Evolutionary conservation across 495 filamentous ascomycete genomes (phyloP).

Genomic region (Penicillium antarcticum): DNA sequence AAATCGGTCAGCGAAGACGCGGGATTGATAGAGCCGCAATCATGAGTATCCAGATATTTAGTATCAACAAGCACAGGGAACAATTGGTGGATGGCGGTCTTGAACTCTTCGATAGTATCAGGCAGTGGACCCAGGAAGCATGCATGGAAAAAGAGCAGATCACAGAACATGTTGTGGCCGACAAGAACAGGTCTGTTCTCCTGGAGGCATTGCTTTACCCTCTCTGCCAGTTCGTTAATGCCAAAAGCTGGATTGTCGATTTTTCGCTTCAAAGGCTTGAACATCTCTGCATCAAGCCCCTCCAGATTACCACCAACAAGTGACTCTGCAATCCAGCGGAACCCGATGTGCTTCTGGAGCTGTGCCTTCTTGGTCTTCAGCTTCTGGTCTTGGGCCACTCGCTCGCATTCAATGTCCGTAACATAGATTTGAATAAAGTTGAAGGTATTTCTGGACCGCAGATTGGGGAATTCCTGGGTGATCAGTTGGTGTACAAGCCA

Average conservation of each 20-base stretch:
- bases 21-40: conserved; percentile 48
- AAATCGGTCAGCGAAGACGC: conserved; percentile 50
- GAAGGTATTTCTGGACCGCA: conserved; percentile 42
- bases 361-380: conserved; percentile 36
- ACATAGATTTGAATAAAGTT: conserved; percentile 53
- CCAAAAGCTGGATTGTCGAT: conserved; percentile 40
- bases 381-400: conserved; percentile 32
- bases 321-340: conserved; percentile 70
- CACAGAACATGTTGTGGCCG: conserved; percentile 75
- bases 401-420: conserved; percentile 47
- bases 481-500: conserved; percentile 68
- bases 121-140: conserved; percentile 69
- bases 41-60: conserved; percentile 67
- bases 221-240: conserved; percentile 20
- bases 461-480: conserved; percentile 56
- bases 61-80: conserved; percentile 77
- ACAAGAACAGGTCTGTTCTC: conserved; percentile 54
- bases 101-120: conserved; percentile 57
- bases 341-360: conserved; percentile 52
- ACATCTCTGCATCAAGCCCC: conserved; percentile 42
- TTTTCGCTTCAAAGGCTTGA: conserved; percentile 32
- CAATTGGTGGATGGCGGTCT: conserved; percentile 44
- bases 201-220: conserved; percentile 38
- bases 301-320: conserved; percentile 56
- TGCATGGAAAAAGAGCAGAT: conserved; percentile 67